Evolutionary conservation across 2,329 filamentous ascomycete species (phyloP), one percentile per base, ranked within the genome.

Genomic region (Neoscytalidium dimidiatum): DNA sequence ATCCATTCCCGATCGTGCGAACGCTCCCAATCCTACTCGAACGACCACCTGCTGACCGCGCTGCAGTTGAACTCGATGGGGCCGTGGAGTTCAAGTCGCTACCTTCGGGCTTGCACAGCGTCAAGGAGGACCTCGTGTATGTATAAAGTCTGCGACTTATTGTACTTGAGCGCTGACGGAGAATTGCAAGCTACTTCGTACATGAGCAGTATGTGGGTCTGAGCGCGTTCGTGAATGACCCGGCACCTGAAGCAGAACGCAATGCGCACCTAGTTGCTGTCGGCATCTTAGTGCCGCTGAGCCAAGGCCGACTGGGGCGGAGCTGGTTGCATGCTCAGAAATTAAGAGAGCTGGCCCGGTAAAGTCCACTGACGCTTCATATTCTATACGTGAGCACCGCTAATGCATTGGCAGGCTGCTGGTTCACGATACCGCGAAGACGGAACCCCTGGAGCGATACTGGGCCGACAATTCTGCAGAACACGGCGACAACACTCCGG

Each of bases 11-110:
- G 88, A 87, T 56, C 84, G 94, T 79, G 84, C 86, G 78, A 74
- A 33, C 14, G 14, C 26, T 48, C 17, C 19, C 63, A 21, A 35
- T 29, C 48, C n/a, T 5, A 17, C 11, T 44, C 31, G n/a, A 26
- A n/a, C 19, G 35, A 19, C 23, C 17, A 8, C 53, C 26, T 28
- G 35, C 62, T 64, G 31, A 64, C 64, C 46, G 41, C 29, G 43
- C 35, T 52, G 19, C 53, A 85, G 83, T 87, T 44, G 77, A 83
- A 52, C 85, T 98, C 56, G 92, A 96, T 70, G 92, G 92, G 64
- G 88, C 91, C 26, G 92, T 97, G 72, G 95, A 99, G 79, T 99
- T 93, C 85, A 98, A 97, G 80, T 96, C 92, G 67, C 85, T 99
- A 52, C 95, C 95, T 2, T 98, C 94, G 0, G 95, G 95, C 26